A percentile compares a stretch with the other conserved stretches of the same genome.
Conservation (phyloP, 495 filamentous ascomycete genomes). For the Neurospora tetraspora region DNA sequence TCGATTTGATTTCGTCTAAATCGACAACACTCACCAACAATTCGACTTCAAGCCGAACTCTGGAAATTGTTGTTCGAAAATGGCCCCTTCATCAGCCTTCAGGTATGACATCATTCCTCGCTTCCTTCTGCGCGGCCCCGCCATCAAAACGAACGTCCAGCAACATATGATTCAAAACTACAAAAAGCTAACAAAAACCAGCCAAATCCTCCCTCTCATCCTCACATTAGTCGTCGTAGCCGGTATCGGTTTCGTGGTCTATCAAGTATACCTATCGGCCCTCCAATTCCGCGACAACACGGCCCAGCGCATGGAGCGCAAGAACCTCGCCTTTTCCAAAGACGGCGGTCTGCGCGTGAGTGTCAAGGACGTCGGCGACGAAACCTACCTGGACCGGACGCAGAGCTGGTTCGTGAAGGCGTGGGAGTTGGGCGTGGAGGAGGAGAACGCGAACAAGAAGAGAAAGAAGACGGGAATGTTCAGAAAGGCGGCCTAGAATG, state of each 20-base stretch:
- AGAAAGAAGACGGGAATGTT: slow-evolving; percentile 11
- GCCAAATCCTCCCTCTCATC: slow-evolving; percentile 61
- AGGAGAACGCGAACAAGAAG: slow-evolving; percentile 30
- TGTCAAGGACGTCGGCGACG: slow-evolving; percentile 62
- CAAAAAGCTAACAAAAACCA: slow-evolving; percentile 9
- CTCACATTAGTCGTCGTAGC: slow-evolving; percentile 58
- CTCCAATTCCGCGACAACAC: slow-evolving; percentile 60
- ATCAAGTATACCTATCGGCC: slow-evolving; percentile 61
- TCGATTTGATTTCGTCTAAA: neutral
- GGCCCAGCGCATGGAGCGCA: slow-evolving; percentile 66
- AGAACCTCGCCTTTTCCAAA: slow-evolving; percentile 70
- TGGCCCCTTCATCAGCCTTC: neutral
- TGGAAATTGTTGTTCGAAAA: neutral
- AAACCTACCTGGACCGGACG: slow-evolving; percentile 72
- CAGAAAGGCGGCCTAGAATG: neutral
- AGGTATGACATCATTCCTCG: neutral
- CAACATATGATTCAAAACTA: neutral
- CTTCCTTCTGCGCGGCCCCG: neutral
- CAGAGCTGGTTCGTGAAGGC: slow-evolving; percentile 76
- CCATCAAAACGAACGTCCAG: neutral
- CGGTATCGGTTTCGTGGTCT: slow-evolving; percentile 54
- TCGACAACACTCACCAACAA: neutral
- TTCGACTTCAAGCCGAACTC: neutral
- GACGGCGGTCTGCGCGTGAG: slow-evolving; percentile 69
- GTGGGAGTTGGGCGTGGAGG: slow-evolving; percentile 52